These are phyloP conservation scores for Epichloe brachyelytri DNA, from an alignment of 2,329 filamentous ascomycete species.

Conservation along the genomic window DNA sequence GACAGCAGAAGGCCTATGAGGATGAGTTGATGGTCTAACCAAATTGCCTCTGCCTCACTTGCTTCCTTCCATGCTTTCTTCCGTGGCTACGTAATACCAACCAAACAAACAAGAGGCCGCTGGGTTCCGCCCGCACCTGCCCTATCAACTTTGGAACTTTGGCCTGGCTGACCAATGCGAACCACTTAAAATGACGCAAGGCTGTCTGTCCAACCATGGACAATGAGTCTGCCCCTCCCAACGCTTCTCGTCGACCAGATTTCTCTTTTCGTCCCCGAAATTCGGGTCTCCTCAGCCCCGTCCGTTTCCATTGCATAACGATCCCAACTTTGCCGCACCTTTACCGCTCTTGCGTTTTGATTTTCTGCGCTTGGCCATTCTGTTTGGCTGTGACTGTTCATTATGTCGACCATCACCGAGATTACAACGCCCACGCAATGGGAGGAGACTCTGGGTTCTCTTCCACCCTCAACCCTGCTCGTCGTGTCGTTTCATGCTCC, in stretches of 20 bases:
- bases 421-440: conserved; percentile 65
- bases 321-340: neutral
- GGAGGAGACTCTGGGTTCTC: conserved; percentile 50
- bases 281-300: conserved; percentile 3
- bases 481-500: conserved; percentile 92
- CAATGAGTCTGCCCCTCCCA: conserved; percentile 4
- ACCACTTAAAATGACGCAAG: conserved; percentile 14
- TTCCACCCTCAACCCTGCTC: conserved; percentile 59
- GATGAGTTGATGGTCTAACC: neutral
- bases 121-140: neutral
- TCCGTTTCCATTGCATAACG: conserved; percentile 1
- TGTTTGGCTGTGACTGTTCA: conserved; percentile 8
- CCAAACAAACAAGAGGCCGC: neutral
- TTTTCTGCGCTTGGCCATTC: neutral
- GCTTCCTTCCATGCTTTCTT: neutral
- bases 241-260: neutral
- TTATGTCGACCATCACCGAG: conserved; percentile 66
- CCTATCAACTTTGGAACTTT: neutral
- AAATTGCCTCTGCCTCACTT: neutral
- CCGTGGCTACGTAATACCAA: neutral
- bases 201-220: neutral
- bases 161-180: neutral
- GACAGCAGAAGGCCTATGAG: neutral
- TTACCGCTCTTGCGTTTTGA: neutral
- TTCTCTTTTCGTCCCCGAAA: conserved; percentile 8